Base-by-base conservation (phyloP, 2,329 filamentous ascomycete species). In the Endothia cerciana region DNA sequence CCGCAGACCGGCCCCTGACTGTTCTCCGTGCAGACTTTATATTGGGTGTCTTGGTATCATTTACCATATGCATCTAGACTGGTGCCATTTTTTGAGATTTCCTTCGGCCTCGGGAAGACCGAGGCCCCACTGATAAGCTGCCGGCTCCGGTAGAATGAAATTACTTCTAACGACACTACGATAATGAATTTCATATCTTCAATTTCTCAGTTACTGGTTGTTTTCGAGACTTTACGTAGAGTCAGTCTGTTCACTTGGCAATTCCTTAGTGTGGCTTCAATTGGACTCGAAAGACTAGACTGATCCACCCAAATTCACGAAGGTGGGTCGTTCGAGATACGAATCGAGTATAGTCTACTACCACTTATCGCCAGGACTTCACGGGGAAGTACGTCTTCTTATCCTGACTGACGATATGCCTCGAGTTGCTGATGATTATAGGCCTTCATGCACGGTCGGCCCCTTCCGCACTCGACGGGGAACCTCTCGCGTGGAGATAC, bases 41-140 rank as follows among this genome's bases (percentile, higher is more conserved):
- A 49, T n/a, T n/a, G 22, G 10, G 47, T 51, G 47, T 28, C 25
- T 28, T 28, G 45, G 11, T 49, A 49, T 28, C 22, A 47, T 49
- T 13, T 2, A 49, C 25, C 45, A 49, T 49, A 49, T 7, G 45
- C 25, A 51, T 25, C 47, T 10, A 51, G 11, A 30, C 22, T 51
- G 47, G 22, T 22, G 47, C 47, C 10, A 51, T 51, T 28, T 28
- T 28, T 28, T 15, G 47, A 4, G 22, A 28, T 28, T 51, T 15
- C 28, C 22, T 28, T 51, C 10, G 47, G 2, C 47, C 25, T 1
- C 22, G 47, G 47, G 10, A 25, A 28, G 22, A 13, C 47, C 47
- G 47, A 51, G 17, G 58, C 45, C 41, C 58, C 58, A 49, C 58
- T 47, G 58, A 60, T 60, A 60, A 60, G 58, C 28, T 47, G 58